Evolutionary conservation across 1,284 basidiomycete genomes (phyloP).

Genomic region (Cryptococcus floricola): DNA sequence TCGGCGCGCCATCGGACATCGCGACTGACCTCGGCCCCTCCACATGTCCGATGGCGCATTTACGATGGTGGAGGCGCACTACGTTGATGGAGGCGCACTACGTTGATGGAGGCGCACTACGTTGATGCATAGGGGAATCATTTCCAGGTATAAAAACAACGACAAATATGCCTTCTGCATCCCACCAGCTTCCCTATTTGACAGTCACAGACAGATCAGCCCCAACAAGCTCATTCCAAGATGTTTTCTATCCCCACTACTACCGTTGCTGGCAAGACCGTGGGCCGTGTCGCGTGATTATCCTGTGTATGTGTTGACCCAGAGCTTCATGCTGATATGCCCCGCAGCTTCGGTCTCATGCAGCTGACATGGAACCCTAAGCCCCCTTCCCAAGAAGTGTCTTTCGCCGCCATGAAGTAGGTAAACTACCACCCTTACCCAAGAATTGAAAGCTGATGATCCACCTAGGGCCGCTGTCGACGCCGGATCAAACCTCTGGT

Average conservation of each 20-base stretch:
- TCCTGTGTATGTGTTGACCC: neutral
- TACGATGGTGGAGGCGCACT: too few species aligned
- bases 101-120: too few species aligned
- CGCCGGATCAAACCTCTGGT: constrained; percentile 53
- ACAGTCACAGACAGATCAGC: too few species aligned
- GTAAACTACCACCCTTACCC: constrained; percentile 1
- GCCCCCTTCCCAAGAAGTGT: constrained; percentile 56
- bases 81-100: too few species aligned
- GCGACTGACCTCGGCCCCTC: too few species aligned
- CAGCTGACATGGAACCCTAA: constrained; percentile 54
- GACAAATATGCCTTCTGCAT: too few species aligned
- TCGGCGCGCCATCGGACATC: too few species aligned
- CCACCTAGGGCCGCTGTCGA: constrained; percentile 52
- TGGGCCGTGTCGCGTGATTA: constrained; percentile 34
- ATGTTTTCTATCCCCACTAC: constrained; percentile 5
- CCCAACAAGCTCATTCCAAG: neutral
- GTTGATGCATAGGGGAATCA: too few species aligned
- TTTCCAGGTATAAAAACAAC: too few species aligned
- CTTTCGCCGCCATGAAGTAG: constrained; percentile 60
- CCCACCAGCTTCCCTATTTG: too few species aligned
- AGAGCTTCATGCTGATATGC: neutral
- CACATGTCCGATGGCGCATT: too few species aligned
- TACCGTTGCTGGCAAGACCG: constrained; percentile 30
- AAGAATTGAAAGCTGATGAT: neutral
- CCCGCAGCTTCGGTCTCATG: constrained; percentile 53